Base-by-base conservation (phyloP, 2,329 filamentous ascomycete genomes). In the Cladosporium colombiae region DNA sequence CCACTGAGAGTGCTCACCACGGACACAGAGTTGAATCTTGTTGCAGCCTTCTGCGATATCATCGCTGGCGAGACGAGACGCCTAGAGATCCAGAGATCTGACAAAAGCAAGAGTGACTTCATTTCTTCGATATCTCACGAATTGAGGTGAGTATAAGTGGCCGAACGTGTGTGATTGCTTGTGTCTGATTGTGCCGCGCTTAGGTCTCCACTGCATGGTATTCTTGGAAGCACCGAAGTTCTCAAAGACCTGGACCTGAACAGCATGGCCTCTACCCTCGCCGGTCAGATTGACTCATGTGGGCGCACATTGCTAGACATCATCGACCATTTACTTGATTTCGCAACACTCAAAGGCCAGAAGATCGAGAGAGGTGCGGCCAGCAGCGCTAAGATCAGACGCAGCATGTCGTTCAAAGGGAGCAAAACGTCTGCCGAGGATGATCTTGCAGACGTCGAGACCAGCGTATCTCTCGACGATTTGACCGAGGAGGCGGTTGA, bases 401-500 rank as follows among this genome's bases (percentile, higher is more conserved):
- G 49, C 21, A 23, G 33, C 5, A 27, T 53, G 2, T 40, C 60
- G 14, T 37, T 35, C 5, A 60, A n/a, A 10, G 25, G 16, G 6
- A 61, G 44, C 56, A 66, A 65, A 7, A 67, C 53, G 14, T 56
- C 61, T 5, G 62, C 65, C 6, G 66, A 68, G 13, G 67, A 67
- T 29, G 66, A 65, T 18, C 65, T 73, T 37, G 69, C 73, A 66
- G 65, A 68, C 33, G 55, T 73, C 13, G 70, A 73, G 21, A 55
- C 68, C 1, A 68, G 74, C 27, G 69, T 81, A 0, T 79, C 83
- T 64, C 72, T 85, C 0, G 79, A 81, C n/a, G 74, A 80, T 4
- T 68, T 85, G 13, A 79, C 82, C 0, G 84, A 86, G 71, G 84
- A 86, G 68, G 84, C 84, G 0, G 80, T 84, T 4, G 84, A 86